Percentiles rank a stretch among this genome's conserved stretches.
These are phyloP conservation scores for Bruguiera gymnorhiza DNA, from an alignment of 345 rosid genomes.

Conservation along the genomic window DNA sequence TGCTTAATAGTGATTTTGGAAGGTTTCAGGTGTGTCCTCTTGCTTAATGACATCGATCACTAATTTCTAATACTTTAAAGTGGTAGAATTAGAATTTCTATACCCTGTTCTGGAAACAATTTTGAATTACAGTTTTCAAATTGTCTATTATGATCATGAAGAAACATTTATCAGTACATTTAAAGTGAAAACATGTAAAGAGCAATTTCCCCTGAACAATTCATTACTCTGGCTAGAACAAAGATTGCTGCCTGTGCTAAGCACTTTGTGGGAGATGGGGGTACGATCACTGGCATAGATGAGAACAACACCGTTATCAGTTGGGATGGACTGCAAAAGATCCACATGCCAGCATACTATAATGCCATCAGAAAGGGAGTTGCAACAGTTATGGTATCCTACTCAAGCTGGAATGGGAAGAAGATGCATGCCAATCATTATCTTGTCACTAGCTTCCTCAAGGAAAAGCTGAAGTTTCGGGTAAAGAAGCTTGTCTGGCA, in stretches of 20 bases:
- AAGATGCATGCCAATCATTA: slow-evolving; percentile 40
- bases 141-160: background rate
- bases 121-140: background rate
- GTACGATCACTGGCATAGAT: slow-evolving; percentile 31
- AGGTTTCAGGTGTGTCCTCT: no score
- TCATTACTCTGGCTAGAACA: slow-evolving; percentile 12
- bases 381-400: slow-evolving; percentile 43
- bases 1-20: no score
- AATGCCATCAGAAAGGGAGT: slow-evolving; percentile 26
- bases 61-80: no score
- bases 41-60: no score
- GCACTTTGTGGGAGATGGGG: slow-evolving; percentile 41
- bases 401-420: slow-evolving; percentile 40
- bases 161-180: background rate
- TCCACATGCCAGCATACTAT: slow-evolving; percentile 39
- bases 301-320: slow-evolving; percentile 33
- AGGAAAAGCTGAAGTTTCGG: slow-evolving; percentile 31
- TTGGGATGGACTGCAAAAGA: slow-evolving; percentile 9
- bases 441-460: slow-evolving; percentile 34
- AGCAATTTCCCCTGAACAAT: background rate
- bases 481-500: background rate
- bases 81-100: background rate
- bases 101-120: background rate
- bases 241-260: slow-evolving; percentile 40
- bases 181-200: background rate